A percentile compares a stretch with the other conserved stretches of the same genome.
phyloP scores from a whole-genome alignment of 306 rosid genomes.

The Abrus pulchellus region DNA sequence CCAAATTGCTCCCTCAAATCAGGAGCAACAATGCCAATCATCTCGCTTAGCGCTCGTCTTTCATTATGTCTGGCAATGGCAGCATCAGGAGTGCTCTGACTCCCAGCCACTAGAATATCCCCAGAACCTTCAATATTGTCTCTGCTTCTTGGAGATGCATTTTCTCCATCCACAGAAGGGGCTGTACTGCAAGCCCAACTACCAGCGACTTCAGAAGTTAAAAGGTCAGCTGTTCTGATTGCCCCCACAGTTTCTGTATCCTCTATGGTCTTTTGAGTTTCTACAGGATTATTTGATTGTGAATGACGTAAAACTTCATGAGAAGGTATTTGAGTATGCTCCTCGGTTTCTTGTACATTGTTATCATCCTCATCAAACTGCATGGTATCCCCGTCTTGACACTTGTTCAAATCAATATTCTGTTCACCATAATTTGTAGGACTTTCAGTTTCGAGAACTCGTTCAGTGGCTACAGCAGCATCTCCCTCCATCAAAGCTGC shows the following conservation, averaged over 20 bases:
- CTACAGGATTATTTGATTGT: constrained; percentile 59
- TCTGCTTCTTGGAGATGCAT: constrained; percentile 69
- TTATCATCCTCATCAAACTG: constrained; percentile 81
- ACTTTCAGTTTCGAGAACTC: constrained; percentile 82
- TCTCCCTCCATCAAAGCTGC: constrained; percentile 67
- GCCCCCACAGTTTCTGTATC: constrained; percentile 72
- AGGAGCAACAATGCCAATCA: constrained; percentile 94
- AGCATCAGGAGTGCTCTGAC: constrained; percentile 64
- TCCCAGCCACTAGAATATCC: constrained; percentile 63
- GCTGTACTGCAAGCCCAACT: constrained; percentile 95
- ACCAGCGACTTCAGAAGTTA: constrained; percentile 89
- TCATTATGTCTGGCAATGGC: constrained; percentile 58
- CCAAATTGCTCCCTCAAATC: constrained; percentile 76
- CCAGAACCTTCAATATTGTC: constrained; percentile 60
- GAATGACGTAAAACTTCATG: constrained; percentile 57
- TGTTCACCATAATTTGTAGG: constrained; percentile 60
- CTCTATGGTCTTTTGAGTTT: constrained; percentile 60
- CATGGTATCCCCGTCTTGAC: constrained; percentile 72
- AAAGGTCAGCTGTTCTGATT: constrained; percentile 79
- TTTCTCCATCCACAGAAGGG: constrained; percentile 79
- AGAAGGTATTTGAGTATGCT: constrained; percentile 57
- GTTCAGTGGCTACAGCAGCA: constrained; percentile 67
- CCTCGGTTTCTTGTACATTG: constrained; percentile 66
- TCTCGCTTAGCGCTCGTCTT: constrained; percentile 76
- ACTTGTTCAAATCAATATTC: constrained; percentile 66